Percentiles rank a stretch among this genome's conserved stretches.
Evolutionary conservation across 78 protist species (phyloP).

Genomic region (Planoprotostelium fungivorum): DNA sequence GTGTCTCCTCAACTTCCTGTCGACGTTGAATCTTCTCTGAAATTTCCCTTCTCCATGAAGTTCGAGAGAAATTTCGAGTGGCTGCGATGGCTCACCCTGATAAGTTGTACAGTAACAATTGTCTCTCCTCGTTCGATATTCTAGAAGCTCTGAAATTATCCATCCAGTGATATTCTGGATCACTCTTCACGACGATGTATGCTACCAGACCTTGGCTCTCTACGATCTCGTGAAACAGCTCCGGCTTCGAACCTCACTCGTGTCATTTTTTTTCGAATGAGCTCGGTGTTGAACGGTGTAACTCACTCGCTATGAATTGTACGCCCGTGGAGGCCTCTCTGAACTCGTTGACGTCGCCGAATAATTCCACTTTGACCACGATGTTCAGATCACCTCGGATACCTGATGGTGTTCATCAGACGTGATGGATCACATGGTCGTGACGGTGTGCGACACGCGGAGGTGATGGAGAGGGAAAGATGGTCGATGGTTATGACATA

Average conservation of each 20-base stretch:
- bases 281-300: too few relatives aligned
- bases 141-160: slow-evolving; percentile 67
- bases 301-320: slow-evolving; percentile 60
- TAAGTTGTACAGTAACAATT: slow-evolving; percentile 42
- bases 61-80: too few relatives aligned
- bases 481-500: background rate
- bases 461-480: too few relatives aligned
- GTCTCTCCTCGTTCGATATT: slow-evolving; percentile 81
- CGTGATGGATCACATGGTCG: too few relatives aligned
- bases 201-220: slow-evolving; percentile 61
- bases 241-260: background rate
- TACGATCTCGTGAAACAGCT: background rate
- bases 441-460: too few relatives aligned
- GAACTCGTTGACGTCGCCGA: slow-evolving; percentile 70
- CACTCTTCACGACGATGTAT: slow-evolving; percentile 80
- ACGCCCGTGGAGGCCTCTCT: slow-evolving; percentile 78
- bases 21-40: too few relatives aligned
- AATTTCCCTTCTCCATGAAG: too few relatives aligned
- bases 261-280: background rate
- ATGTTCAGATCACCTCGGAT: slow-evolving; percentile 83
- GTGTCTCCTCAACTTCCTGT: slow-evolving; percentile 72
- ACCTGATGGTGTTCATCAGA: slow-evolving; percentile 7
- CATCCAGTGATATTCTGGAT: slow-evolving; percentile 90
- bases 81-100: too few relatives aligned
- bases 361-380: slow-evolving; percentile 50